Evolutionary conservation across 768 basidiomycete genomes (phyloP).

Genomic region (Rhizopogon vinicolor): DNA sequence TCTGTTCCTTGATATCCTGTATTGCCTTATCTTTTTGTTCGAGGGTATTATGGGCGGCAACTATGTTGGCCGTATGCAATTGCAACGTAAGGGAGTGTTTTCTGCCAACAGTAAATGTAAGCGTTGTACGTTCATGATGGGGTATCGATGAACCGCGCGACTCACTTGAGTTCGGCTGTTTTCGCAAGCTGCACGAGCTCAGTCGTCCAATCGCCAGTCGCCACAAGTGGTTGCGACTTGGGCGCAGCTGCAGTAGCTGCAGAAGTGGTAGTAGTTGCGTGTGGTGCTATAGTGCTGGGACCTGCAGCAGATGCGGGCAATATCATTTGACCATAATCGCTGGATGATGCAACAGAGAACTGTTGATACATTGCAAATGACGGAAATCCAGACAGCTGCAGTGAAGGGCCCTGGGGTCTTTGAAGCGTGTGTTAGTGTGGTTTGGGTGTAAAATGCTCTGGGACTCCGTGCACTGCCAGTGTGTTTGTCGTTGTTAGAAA

Average conservation of each 20-base stretch:
- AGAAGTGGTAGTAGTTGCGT: slow-evolving; percentile 12
- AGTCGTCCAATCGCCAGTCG: slow-evolving; percentile 84
- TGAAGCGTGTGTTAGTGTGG: neutral
- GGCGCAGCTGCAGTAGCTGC: slow-evolving; percentile 10
- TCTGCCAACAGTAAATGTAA: slow-evolving; percentile 29
- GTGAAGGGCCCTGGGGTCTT: slow-evolving; percentile 27
- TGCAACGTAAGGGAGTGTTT: slow-evolving; percentile 83
- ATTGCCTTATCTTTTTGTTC: slow-evolving; percentile 76
- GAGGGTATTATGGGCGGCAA: slow-evolving; percentile 76
- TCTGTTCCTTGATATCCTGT: slow-evolving; percentile 80
- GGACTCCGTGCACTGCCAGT: slow-evolving; percentile 24
- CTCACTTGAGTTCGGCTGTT: slow-evolving; percentile 85
- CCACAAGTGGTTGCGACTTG: slow-evolving; percentile 53
- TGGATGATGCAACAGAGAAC: slow-evolving; percentile 27
- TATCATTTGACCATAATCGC: slow-evolving; percentile 29
- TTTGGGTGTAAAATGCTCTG: slow-evolving; percentile 1
- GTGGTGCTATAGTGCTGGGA: slow-evolving; percentile 28
- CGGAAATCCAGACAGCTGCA: slow-evolving; percentile 18
- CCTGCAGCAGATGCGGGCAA: slow-evolving; percentile 29
- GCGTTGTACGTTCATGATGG: neutral
- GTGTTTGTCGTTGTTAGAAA: slow-evolving; percentile 29
- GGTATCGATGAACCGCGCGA: slow-evolving; percentile 9
- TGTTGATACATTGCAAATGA: slow-evolving; percentile 28
- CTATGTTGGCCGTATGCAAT: slow-evolving; percentile 81
- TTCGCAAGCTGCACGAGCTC: slow-evolving; percentile 83